These are phyloP conservation scores for Brassica cretica DNA, from an alignment of 345 rosid genomes.

Conservation along the genomic window DNA sequence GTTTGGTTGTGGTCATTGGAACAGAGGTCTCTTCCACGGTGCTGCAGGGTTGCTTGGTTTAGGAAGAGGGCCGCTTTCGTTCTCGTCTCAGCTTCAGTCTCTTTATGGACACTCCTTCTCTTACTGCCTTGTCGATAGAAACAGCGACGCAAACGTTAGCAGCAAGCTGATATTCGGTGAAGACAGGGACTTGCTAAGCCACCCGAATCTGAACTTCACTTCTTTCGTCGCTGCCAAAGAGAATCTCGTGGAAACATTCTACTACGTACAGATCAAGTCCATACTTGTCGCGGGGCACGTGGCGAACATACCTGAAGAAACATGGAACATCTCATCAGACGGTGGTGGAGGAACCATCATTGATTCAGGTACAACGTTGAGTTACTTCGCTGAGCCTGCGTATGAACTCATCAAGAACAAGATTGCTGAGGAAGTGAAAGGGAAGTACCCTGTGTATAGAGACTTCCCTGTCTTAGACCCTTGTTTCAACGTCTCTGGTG, in stretches of 20 bases:
- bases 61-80: constrained; percentile 88
- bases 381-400: constrained; percentile 71
- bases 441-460: constrained; percentile 49
- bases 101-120: constrained; percentile 78
- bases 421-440: constrained; percentile 57
- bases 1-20: constrained; percentile 98
- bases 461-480: constrained; percentile 69
- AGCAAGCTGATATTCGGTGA: constrained; percentile 91
- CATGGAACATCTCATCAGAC: constrained; percentile 62
- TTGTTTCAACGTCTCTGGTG: constrained; percentile 85
- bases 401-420: constrained; percentile 61
- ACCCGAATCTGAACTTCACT: constrained; percentile 69
- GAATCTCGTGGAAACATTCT: constrained; percentile 65
- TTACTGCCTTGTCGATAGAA: constrained; percentile 78
- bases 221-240: constrained; percentile 58
- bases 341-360: constrained; percentile 85
- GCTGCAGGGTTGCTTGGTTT: constrained; percentile 85
- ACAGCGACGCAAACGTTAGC: constrained; percentile 61
- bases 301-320: constrained; percentile 64
- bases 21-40: constrained; percentile 77
- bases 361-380: constrained; percentile 78
- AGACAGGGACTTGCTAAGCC: constrained; percentile 56
- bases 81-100: constrained; percentile 83
- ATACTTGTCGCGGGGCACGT: constrained; percentile 61
- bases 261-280: constrained; percentile 74